Conservation (phyloP, 768 basidiomycete species). For the Asterophora parasitica region DNA sequence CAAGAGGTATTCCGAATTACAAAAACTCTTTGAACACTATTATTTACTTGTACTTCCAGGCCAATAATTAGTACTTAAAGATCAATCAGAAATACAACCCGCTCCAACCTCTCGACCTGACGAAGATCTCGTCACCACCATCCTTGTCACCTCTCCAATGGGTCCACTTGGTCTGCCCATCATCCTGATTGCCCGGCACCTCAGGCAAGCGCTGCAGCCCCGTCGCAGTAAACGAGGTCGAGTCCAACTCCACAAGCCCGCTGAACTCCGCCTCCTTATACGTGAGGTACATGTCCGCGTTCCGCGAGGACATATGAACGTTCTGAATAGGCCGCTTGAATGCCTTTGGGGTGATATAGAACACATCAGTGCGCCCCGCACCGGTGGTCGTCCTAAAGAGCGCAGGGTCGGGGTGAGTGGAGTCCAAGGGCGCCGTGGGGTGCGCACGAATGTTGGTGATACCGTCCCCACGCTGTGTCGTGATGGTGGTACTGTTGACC, state of each 20-base stretch:
- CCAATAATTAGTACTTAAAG: neutral
- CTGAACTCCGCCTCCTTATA: conserved; percentile 48
- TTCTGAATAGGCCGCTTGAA: conserved; percentile 43
- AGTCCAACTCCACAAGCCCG: conserved; percentile 41
- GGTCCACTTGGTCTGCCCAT: conserved; percentile 28
- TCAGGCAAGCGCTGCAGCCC: conserved; percentile 19
- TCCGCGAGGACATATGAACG: conserved; percentile 42
- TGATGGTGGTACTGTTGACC: conserved; percentile 34
- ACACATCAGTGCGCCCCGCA: conserved; percentile 48
- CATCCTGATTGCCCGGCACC: conserved; percentile 11
- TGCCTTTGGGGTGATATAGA: conserved; percentile 35
- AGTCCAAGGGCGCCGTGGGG: conserved; percentile 32
- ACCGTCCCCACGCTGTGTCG: conserved; percentile 48
- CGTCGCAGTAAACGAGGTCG: conserved; percentile 35
- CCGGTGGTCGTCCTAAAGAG: conserved; percentile 45
- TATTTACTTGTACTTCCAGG: neutral
- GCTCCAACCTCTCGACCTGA: conserved; percentile 44
- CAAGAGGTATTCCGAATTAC: neutral
- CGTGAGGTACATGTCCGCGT: conserved; percentile 52
- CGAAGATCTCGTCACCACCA: conserved; percentile 34
- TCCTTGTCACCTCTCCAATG: conserved; percentile 36
- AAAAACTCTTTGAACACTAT: neutral
- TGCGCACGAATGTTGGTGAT: conserved; percentile 43
- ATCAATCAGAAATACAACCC: conserved; percentile 41
- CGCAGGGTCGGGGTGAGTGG: conserved; percentile 29